Evolutionary conservation across 768 basidiomycete genomes (phyloP).

Genomic region (Rhizopogon vesiculosus): DNA sequence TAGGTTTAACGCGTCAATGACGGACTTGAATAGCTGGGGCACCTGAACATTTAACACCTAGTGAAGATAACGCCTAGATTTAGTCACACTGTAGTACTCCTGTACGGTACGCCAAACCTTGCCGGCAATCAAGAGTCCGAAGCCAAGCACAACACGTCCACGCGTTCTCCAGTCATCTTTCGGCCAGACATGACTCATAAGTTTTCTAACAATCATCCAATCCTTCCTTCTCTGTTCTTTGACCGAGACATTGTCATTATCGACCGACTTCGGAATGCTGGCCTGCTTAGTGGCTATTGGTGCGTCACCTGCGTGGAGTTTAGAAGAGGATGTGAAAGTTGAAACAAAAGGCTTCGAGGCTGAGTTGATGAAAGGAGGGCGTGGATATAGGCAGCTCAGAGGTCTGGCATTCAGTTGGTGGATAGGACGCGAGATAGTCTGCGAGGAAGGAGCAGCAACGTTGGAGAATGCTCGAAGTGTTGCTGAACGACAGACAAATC

Average conservation of each 20-base stretch:
- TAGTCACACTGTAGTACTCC: background rate
- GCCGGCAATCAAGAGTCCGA: constrained; percentile 73
- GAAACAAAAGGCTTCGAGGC: background rate
- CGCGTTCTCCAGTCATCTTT: constrained; percentile 79
- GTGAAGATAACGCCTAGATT: background rate
- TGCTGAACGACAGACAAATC: constrained; percentile 15
- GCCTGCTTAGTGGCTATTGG: constrained; percentile 1
- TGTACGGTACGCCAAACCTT: constrained; percentile 52
- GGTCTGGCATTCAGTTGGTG: background rate
- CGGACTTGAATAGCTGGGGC: constrained; percentile 89
- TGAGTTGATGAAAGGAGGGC: constrained; percentile 1
- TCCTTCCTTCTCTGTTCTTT: constrained; percentile 68
- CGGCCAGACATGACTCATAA: constrained; percentile 94
- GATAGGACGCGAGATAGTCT: background rate
- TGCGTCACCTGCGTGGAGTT: background rate
- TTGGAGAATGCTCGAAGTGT: constrained; percentile 7
- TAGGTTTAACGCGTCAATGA: constrained; percentile 88
- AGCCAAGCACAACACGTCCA: constrained; percentile 75
- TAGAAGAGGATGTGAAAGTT: constrained; percentile 15
- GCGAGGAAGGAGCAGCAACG: constrained; percentile 1
- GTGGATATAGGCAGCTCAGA: constrained; percentile 5
- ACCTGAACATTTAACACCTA: constrained; percentile 96
- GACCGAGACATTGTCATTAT: constrained; percentile 9
- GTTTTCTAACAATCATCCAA: constrained; percentile 78
- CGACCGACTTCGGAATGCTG: constrained; percentile 2